phyloP scores from a whole-genome alignment of 352 stramenopile genomes.

The Globisporangium alternatum region DNA sequence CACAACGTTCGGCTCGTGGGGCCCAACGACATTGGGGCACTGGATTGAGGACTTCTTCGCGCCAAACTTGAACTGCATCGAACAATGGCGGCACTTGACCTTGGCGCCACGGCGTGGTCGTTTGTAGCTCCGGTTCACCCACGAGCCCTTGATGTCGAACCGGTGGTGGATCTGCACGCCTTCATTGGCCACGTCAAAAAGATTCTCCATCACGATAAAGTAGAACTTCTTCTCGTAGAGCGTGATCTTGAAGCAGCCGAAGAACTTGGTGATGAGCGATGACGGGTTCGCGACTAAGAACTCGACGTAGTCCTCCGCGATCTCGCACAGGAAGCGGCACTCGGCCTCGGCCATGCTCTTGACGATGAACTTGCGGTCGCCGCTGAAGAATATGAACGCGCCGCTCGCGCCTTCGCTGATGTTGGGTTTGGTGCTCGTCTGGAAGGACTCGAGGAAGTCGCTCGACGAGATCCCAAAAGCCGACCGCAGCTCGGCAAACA shows the following conservation, averaged over 20 bases:
- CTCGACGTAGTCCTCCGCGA: conserved; percentile 83
- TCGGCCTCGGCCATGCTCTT: conserved; percentile 88
- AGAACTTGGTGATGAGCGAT: conserved; percentile 88
- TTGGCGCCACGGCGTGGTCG: conserved; percentile 68
- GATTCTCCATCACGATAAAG: conserved; percentile 93
- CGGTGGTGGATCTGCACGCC: conserved; percentile 78
- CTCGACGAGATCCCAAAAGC: conserved; percentile 58
- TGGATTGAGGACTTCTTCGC: conserved; percentile 61
- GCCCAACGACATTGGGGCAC: conserved; percentile 74
- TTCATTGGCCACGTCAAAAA: conserved; percentile 76
- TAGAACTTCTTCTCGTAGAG: conserved; percentile 90
- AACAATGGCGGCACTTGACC: conserved; percentile 84
- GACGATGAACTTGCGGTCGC: conserved; percentile 89
- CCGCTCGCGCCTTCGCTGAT: conserved; percentile 89
- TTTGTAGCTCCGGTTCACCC: conserved; percentile 86
- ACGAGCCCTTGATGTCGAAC: conserved; percentile 92
- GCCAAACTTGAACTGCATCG: conserved; percentile 82
- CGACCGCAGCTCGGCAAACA: conserved; percentile 74
- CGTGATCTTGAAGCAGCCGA: conserved; percentile 87
- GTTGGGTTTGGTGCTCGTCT: conserved; percentile 83
- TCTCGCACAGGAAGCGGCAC: conserved; percentile 77
- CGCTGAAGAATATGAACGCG: conserved; percentile 92
- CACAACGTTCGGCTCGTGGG: conserved; percentile 84
- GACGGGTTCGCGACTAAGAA: conserved; percentile 73
- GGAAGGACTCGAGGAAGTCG: conserved; percentile 74